Base-by-base conservation (phyloP, 2,329 filamentous ascomycete genomes). In the Talaromyces sp. region DNA sequence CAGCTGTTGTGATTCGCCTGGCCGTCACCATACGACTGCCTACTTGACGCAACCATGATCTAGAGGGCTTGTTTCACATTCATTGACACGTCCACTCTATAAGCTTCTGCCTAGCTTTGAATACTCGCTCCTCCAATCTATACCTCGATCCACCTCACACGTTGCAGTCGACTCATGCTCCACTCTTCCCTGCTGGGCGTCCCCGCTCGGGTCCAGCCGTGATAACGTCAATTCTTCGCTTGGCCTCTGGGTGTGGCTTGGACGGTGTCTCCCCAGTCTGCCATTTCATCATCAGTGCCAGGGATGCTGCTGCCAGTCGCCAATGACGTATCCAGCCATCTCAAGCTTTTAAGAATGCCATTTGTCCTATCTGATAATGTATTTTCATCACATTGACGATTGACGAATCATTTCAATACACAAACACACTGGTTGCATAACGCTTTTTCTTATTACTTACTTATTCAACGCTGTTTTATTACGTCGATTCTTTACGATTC, bases 11-110 rank as follows among this genome's bases (percentile, higher is more conserved):
- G n/a, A n/a, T n/a, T n/a, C n/a, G n/a, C n/a, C n/a, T n/a, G n/a
- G n/a, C n/a, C n/a, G n/a, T n/a, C n/a, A n/a, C n/a, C n/a, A n/a
- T n/a, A n/a, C n/a, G n/a, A n/a, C n/a, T n/a, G n/a, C n/a, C n/a
- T n/a, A n/a, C n/a, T 51, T 57, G 55, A 57, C 55, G 55, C 55
- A 57, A 57, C 55, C 46, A 57, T 57, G 55, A 57, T 31, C 32
- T 29, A 48, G 55, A 21, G 3, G 43, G 55, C 55, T 50, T 57
- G 17, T 27, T 19, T 29, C n/a, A 17, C 8, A 52, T 29, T 29
- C 12, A 29, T 26, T 26, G 41, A 41, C 35, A n/a, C 21, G 27
- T 56, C 52, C 31, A 54, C 14, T 24, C 54, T 31, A 29, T 43
- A 38, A 43, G 26, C 12, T 17, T 27, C 8, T n/a, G 32, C 32